Base-by-base conservation (phyloP, 257 asterid genomes). In the Plantago major region DNA sequence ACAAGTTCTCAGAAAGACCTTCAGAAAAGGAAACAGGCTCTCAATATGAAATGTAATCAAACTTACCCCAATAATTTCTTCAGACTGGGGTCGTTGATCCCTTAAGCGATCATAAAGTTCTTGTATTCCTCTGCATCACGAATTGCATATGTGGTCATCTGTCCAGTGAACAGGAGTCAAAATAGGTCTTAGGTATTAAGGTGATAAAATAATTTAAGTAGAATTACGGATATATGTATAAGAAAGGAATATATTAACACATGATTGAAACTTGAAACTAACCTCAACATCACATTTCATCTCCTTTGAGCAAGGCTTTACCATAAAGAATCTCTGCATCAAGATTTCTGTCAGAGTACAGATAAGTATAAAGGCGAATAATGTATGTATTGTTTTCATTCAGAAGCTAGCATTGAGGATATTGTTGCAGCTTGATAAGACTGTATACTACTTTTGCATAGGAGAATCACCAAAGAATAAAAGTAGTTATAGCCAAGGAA, bases 201-300 rank as follows among this genome's bases (percentile, higher is more conserved):
- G 7, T 15, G 10, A 15, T 8, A 4, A 38, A 65, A 67, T 3
- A 60, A 40, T 7, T 11, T 19, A 51, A 12, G 19, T n/a, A 60
- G 46, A 11, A 60, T 28, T 13, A 37, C 14, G 47, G 65, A 6
- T 48, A 28, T 62, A 60, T 17, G 28, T 12, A 55, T 18, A 53
- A 28, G 28, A 33, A 3, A 12, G 4, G 47, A 47, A 55, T 15
- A 64, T 2, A 26, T 11, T 42, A 16, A 58, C 5, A 58, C 12
- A 55, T 19, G 48, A 30, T 18, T 38, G 15, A 59, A 30, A 52
- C 42, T 45, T 49, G 18, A 55, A 64, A 69, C 84, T 72, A 64
- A 93, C 99, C 99, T 93, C 95, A 76, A 93, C 96, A 67, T 93
- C 99, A 66, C 97, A 89, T 76, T 82, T 89, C 95, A 89, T 85